These are phyloP conservation scores for Micractinium sp. DNA, from an alignment of 139 green algal genomes.

Conservation along the genomic window DNA sequence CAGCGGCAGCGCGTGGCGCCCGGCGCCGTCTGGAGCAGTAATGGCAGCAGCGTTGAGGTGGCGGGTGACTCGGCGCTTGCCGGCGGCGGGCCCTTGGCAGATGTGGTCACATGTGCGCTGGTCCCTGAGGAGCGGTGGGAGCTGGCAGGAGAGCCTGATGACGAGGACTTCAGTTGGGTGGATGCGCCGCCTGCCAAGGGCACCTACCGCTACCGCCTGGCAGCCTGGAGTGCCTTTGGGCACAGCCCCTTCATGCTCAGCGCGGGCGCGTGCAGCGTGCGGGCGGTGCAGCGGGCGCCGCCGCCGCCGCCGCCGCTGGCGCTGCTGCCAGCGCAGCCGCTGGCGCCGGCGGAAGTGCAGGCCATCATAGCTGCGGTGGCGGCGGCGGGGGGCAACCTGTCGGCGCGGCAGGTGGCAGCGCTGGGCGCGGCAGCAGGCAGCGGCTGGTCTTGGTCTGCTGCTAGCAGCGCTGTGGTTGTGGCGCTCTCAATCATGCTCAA, in stretches of 20 bases:
- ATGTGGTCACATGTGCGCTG: neutral
- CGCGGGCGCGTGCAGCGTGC: neutral
- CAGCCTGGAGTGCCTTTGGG: conserved; percentile 24
- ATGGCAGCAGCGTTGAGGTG: neutral
- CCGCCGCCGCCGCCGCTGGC: neutral
- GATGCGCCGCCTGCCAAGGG: neutral
- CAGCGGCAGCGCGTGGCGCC: conserved; percentile 4
- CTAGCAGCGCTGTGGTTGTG: conserved; percentile 17
- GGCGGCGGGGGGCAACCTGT: conserved; percentile 1
- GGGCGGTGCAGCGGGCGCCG: neutral
- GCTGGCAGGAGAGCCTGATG: conserved; percentile 3
- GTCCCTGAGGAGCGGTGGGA: conserved; percentile 17
- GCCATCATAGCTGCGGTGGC: conserved; percentile 8
- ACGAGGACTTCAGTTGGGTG: neutral
- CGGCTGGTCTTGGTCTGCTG: conserved; percentile 17
- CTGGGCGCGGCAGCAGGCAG: neutral
- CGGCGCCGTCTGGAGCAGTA: neutral
- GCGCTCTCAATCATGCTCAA: conserved; percentile 19
- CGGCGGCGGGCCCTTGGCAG: neutral
- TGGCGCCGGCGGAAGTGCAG: neutral
- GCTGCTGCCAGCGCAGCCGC: neutral
- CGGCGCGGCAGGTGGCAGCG: neutral
- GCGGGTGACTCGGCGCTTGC: neutral
- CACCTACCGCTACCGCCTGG: conserved; percentile 20
- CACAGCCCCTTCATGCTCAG: neutral